Evolutionary conservation across 345 rosid species (phyloP).

Genomic region (Carallia brachiata): DNA sequence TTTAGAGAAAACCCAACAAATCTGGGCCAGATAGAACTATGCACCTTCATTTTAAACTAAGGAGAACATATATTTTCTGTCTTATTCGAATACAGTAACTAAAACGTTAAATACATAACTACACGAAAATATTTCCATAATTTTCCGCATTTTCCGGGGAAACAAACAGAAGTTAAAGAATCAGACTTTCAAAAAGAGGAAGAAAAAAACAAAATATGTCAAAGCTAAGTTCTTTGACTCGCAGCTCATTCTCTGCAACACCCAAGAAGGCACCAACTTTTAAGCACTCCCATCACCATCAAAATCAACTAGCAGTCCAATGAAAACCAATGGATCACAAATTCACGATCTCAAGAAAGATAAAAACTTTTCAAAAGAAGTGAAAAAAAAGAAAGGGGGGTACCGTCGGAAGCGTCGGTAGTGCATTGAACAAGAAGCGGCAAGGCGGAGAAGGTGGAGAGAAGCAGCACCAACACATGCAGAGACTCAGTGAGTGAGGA

Average conservation of each 20-base stretch:
- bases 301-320: background rate
- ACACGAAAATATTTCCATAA: background rate
- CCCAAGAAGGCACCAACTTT: background rate
- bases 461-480: conserved; percentile 5
- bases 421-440: conserved; percentile 31
- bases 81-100: conserved; percentile 4
- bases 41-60: background rate
- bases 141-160: conserved; percentile 30
- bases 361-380: background rate
- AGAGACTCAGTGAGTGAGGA: conserved; percentile 17
- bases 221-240: conserved; percentile 11
- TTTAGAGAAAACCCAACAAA: background rate
- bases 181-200: conserved; percentile 13
- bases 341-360: background rate
- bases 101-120: conserved; percentile 7
- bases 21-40: background rate
- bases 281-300: conserved; percentile 13
- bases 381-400: background rate
- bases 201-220: background rate
- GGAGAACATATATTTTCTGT: conserved; percentile 5
- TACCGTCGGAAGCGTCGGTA: conserved; percentile 47
- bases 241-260: background rate
- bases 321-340: background rate
- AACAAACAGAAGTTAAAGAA: conserved; percentile 26
- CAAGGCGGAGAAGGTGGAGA: conserved; percentile 16